Percentiles rank a stretch among this genome's conserved stretches.
These are phyloP conservation scores for Nepenthes mirabilis DNA, from an alignment of 148 eudicot genomes.

Conservation along the genomic window DNA sequence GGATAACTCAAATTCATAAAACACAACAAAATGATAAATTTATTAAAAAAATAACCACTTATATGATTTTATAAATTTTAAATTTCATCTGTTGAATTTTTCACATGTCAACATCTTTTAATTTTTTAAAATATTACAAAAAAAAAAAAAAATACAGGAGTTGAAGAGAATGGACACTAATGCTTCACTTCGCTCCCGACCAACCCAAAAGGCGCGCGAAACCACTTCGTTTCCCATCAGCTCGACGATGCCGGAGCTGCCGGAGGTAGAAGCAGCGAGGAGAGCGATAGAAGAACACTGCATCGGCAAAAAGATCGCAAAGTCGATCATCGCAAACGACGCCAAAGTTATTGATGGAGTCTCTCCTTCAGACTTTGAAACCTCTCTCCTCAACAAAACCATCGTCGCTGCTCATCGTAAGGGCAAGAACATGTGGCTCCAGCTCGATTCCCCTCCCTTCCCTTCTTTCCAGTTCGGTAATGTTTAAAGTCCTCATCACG, in stretches of 20 bases:
- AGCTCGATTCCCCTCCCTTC: constrained; percentile 88
- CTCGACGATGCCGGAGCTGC: constrained; percentile 72
- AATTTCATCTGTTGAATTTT: too few relatives aligned
- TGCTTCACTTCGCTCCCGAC: too few relatives aligned
- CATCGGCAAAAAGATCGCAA: constrained; percentile 59
- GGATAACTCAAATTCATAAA: too few relatives aligned
- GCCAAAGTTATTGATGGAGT: constrained; percentile 67
- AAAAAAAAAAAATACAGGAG: too few relatives aligned
- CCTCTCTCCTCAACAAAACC: constrained; percentile 56
- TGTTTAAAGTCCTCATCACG: not conserved
- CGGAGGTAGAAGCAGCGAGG: constrained; percentile 94
- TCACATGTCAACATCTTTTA: too few relatives aligned
- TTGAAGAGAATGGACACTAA: too few relatives aligned
- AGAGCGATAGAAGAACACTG: constrained; percentile 65
- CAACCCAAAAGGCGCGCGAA: constrained; percentile 29
- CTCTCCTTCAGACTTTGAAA: constrained; percentile 51
- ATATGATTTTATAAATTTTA: too few relatives aligned
- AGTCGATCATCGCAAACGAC: constrained; percentile 57
- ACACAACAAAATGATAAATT: too few relatives aligned
- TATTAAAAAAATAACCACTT: too few relatives aligned
- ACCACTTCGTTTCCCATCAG: constrained; percentile 3
- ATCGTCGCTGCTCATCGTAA: constrained; percentile 74
- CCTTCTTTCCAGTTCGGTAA: constrained; percentile 95
- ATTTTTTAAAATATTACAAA: too few relatives aligned
- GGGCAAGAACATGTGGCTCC: constrained; percentile 93